Evolutionary conservation across 2,329 filamentous ascomycete species (phyloP), one percentile per base, ranked within the genome.

Genomic region (Westerdykella sp.): DNA sequence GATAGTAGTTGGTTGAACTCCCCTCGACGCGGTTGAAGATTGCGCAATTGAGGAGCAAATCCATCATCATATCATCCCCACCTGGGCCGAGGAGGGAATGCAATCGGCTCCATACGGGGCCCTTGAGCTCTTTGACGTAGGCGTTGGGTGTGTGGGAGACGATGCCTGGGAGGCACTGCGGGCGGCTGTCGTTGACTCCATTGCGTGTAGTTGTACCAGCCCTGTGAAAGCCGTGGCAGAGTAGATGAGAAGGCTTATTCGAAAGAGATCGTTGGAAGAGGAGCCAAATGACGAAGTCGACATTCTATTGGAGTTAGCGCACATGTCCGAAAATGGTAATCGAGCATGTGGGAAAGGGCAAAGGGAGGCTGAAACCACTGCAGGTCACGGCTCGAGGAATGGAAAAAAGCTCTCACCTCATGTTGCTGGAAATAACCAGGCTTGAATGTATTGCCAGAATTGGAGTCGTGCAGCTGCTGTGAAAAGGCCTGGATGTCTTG

Each of bases 141-240:
- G 77, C 76, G 56, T 95, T 96, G 1, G 78, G 77, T 51, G 81
- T 79, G 6, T 76, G 69, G 10, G 73, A 74, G 44, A 77, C 76
- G 6, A 95, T 59, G 0, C 85, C 87, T 0, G 81, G 83, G 34
- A 93, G n/a, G 6, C 72, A 72, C 9, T 68, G 61, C 3, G 7
- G n/a, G 9, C n/a, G 5, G 16, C 16, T 3, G 5, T 13, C 3
- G 16, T 35, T 13, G 4, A 66, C 51, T 3, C 66, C 59, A 37
- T 63, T 59, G 37, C 62, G 54, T 4, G 65, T 60, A 9, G 54
- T 52, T 37, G 51, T 54, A 34, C 65, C 60, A 2, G 67, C 64
- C 52, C 75, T 79, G 55, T 84, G 80, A 55, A 83, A 95, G 18
- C 91, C 91, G 71, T 95, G 84, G 54, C 87, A 90, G 4, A 98